A percentile compares a stretch with the other conserved stretches of the same genome.
Conservation (phyloP, 169 alveolate genomes). For the Eimeria praecox region DNA sequence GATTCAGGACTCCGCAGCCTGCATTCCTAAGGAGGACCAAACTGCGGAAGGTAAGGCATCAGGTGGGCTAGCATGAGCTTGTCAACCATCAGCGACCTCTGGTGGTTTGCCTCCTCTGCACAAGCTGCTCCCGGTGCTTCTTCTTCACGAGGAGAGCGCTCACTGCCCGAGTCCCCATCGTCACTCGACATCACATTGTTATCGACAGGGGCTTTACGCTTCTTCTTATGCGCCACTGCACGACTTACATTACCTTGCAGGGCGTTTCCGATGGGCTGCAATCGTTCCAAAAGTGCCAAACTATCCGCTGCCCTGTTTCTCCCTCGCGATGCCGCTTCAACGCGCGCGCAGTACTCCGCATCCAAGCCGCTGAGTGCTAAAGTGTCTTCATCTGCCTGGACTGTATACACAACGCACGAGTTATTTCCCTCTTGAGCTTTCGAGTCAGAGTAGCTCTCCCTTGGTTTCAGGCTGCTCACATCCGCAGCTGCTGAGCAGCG, state of each 20-base stretch:
- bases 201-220: neutral
- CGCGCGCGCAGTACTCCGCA: constrained; percentile 70
- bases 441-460: neutral
- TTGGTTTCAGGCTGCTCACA: neutral
- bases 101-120: constrained; percentile 22
- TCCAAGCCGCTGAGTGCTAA: constrained; percentile 72
- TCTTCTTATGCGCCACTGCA: neutral
- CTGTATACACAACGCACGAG: constrained; percentile 43
- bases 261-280: constrained; percentile 6
- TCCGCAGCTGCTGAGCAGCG: neutral
- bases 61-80: constrained; percentile 69
- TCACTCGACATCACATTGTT: constrained; percentile 31
- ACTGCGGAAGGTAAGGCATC: constrained; percentile 73
- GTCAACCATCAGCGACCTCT: constrained; percentile 67
- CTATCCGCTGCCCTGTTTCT: neutral
- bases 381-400: constrained; percentile 73
- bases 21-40: constrained; percentile 6
- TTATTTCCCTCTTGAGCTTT: neutral
- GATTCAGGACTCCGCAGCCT: neutral
- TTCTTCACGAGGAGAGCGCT: constrained; percentile 23
- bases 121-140: neutral
- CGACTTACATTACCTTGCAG: neutral
- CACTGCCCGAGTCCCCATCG: constrained; percentile 9
- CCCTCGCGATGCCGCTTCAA: constrained; percentile 39
- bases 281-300: neutral